Percentiles rank a stretch among this genome's conserved stretches.
Conservation (phyloP, 2,329 filamentous ascomycete genomes). For the Periconia digitata region DNA sequence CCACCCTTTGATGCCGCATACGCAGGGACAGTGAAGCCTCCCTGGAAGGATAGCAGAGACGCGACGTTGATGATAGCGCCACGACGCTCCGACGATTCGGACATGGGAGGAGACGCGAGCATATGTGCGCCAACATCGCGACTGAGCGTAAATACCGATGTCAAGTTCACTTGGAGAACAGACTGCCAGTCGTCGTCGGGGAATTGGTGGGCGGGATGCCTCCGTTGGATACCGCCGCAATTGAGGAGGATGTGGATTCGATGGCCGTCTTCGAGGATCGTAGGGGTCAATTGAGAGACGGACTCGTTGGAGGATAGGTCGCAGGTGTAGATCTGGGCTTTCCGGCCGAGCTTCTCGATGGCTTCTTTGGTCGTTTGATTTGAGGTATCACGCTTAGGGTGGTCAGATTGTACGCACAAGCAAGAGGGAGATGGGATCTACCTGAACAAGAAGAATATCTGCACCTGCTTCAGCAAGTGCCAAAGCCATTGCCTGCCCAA, state of each 20-base stretch:
- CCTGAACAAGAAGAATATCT: conserved; percentile 54
- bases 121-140: conserved; percentile 80
- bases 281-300: conserved; percentile 62
- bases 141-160: conserved; percentile 74
- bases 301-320: conserved; percentile 66
- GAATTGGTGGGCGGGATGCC: conserved; percentile 75
- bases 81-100: conserved; percentile 48
- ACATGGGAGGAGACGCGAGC: conserved; percentile 59
- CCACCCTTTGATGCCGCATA: conserved; percentile 87
- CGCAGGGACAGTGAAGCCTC: conserved; percentile 83
- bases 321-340: conserved; percentile 66
- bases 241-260: conserved; percentile 79
- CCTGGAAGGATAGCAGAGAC: conserved; percentile 79
- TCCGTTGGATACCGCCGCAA: conserved; percentile 82
- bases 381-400: conserved; percentile 55
- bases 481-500: conserved; percentile 54
- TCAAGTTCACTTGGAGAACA: conserved; percentile 85
- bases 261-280: conserved; percentile 61
- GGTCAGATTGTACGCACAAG: too few relatives aligned
- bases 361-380: conserved; percentile 60
- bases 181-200: conserved; percentile 76
- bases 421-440: conserved; percentile 19
- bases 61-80: conserved; percentile 84
- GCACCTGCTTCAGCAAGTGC: conserved; percentile 55
- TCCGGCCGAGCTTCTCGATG: conserved; percentile 67